Conservation (phyloP, 768 basidiomycete species). For the Russula compacta region DNA sequence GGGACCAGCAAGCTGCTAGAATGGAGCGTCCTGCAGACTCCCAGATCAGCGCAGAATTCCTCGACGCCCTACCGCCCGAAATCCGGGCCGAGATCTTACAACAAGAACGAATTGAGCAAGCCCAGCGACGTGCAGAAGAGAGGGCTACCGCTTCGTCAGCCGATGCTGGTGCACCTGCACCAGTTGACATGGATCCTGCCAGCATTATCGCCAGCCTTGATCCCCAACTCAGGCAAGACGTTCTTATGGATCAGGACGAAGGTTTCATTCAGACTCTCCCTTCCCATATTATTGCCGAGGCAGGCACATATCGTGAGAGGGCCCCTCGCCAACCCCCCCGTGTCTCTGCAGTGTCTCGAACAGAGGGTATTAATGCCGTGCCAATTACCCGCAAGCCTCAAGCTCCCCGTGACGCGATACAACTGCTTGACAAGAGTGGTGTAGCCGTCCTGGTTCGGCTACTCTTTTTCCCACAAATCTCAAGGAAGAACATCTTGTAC, state of each 20-base stretch:
- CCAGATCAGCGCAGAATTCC: conserved; percentile 89
- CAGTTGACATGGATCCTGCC: conserved; percentile 70
- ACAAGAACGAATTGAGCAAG: conserved; percentile 81
- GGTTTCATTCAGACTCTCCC: conserved; percentile 75
- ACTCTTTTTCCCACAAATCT: conserved; percentile 91
- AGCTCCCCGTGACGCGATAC: conserved; percentile 76
- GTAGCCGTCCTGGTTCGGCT: conserved; percentile 85
- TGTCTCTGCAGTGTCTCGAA: conserved; percentile 12
- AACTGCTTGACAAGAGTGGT: conserved; percentile 83
- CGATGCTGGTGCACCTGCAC: conserved; percentile 32
- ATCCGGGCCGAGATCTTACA: conserved; percentile 96
- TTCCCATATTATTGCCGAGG: conserved; percentile 81
- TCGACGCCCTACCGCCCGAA: conserved; percentile 92
- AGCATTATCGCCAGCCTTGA: conserved; percentile 90
- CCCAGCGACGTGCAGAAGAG: conserved; percentile 41
- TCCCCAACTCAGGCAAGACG: conserved; percentile 81
- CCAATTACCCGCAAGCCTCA: conserved; percentile 40
- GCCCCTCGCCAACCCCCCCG: conserved; percentile 17
- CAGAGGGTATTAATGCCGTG: conserved; percentile 17
- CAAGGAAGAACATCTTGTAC: conserved; percentile 77
- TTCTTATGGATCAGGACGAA: conserved; percentile 83
- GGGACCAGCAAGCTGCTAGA: conserved; percentile 77
- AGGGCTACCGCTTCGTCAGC: conserved; percentile 29
- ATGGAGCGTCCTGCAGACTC: conserved; percentile 71
- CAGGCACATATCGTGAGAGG: conserved; percentile 58